A percentile compares a stretch with the other conserved stretches of the same genome.
Conservation (phyloP, 2,329 filamentous ascomycete genomes). For the Penicillium vulpinum region DNA sequence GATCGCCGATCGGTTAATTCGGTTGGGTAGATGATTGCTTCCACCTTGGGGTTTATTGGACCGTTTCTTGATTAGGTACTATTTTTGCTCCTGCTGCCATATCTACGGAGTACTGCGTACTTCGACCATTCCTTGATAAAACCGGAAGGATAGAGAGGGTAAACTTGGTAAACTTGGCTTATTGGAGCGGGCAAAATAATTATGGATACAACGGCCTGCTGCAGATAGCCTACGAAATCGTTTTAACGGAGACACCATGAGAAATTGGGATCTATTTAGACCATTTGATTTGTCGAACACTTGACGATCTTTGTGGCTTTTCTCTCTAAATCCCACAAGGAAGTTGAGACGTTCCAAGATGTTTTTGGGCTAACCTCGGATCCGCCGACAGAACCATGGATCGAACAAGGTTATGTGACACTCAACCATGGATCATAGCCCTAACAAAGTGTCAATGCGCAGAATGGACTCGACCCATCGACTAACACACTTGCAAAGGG, state of each 20-base stretch:
- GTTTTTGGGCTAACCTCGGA: constrained; percentile 4
- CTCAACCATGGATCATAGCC: constrained; percentile 4
- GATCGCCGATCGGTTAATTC: constrained; percentile 12
- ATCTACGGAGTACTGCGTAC: too few relatives aligned
- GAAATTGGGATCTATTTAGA: not conserved
- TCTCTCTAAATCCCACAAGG: too few relatives aligned
- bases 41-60: not conserved
- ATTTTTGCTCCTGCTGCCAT: not conserved
- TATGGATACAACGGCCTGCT: not conserved
- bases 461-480: constrained; percentile 9
- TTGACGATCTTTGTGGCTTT: constrained; percentile 1
- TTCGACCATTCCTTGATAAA: not conserved
- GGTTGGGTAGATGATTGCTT: constrained; percentile 1
- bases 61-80: constrained; percentile 10
- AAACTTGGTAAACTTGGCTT: not conserved
- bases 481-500: constrained; percentile 4
- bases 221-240: not conserved
- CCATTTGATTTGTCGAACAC: not conserved
- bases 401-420: constrained; percentile 5
- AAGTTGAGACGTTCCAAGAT: constrained; percentile 4
- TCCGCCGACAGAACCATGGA: constrained; percentile 1
- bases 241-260: not conserved
- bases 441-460: constrained; percentile 14
- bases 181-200: not conserved
- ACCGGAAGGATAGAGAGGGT: not conserved